phyloP scores from a whole-genome alignment of 2,329 filamentous ascomycete genomes.

The Atkinsonella texensis region DNA sequence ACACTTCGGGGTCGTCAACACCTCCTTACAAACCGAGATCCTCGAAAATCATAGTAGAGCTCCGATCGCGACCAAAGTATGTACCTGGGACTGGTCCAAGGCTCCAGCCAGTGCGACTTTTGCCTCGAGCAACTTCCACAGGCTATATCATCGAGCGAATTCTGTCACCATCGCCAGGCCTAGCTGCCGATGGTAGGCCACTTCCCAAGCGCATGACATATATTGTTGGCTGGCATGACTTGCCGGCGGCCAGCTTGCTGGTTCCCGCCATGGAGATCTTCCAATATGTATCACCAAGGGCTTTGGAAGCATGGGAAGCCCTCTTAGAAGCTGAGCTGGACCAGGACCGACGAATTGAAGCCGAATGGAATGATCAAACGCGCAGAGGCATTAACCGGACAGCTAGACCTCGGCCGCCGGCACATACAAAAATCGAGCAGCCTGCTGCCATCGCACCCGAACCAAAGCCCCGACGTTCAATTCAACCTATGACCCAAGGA shows the following conservation, averaged over 20 bases:
- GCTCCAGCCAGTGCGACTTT: conserved; percentile 33
- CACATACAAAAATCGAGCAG: conserved; percentile 12
- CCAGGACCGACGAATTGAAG: conserved; percentile 20
- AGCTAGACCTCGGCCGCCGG: conserved; percentile 18
- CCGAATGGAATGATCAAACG: conserved; percentile 11
- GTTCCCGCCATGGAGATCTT: conserved; percentile 36
- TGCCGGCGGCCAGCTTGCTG: conserved; percentile 34
- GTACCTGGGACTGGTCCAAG: conserved; percentile 35
- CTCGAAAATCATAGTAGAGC: conserved; percentile 1
- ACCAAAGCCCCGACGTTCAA: conserved; percentile 5
- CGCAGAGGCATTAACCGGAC: conserved; percentile 7
- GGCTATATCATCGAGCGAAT: conserved; percentile 46
- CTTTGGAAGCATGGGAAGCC: conserved; percentile 46
- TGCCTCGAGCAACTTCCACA: conserved; percentile 36
- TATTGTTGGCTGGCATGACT: conserved; percentile 41
- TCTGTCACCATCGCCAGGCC: conserved; percentile 27
- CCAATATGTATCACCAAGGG: conserved; percentile 46
- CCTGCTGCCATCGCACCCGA: conserved; percentile 18
- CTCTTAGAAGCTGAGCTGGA: conserved; percentile 30
- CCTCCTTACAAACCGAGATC: neutral
- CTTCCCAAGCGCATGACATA: conserved; percentile 37
- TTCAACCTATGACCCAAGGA: conserved; percentile 16
- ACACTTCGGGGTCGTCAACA: neutral
- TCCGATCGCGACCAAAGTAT: conserved; percentile 21
- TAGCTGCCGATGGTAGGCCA: conserved; percentile 22